A percentile compares a stretch with the other conserved stretches of the same genome.
Conservation (phyloP, 2,329 filamentous ascomycete species). For the Ophiostoma ips region DNA sequence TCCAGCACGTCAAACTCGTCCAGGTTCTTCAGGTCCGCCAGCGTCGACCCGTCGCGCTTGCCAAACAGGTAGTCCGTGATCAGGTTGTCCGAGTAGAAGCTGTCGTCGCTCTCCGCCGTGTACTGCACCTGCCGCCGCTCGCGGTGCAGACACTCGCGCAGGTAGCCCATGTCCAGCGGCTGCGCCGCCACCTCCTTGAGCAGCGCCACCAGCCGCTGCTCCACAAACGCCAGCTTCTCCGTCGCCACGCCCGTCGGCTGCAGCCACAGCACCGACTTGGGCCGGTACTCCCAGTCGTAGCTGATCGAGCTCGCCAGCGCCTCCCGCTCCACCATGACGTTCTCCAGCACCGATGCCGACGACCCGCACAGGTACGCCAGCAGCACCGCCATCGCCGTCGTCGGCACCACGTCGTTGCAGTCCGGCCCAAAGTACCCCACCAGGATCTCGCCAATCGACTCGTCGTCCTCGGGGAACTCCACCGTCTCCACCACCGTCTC, state of each 20-base stretch:
- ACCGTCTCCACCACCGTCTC: slow-evolving; percentile 64
- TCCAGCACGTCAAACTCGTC: slow-evolving; percentile 55
- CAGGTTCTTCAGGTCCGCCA: slow-evolving; percentile 44
- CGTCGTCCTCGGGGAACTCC: slow-evolving; percentile 92
- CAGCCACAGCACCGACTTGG: slow-evolving; percentile 73
- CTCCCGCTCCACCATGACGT: slow-evolving; percentile 82
- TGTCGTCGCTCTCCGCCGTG: slow-evolving; percentile 65
- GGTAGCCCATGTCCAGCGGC: slow-evolving; percentile 77
- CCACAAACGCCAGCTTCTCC: slow-evolving; percentile 67
- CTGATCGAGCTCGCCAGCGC: slow-evolving; percentile 78
- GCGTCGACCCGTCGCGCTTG: slow-evolving; percentile 64
- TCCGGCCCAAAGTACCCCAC: slow-evolving; percentile 79
- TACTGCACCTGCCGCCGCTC: slow-evolving; percentile 73
- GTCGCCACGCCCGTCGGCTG: slow-evolving; percentile 78
- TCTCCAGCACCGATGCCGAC: slow-evolving; percentile 83
- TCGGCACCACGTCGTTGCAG: slow-evolving; percentile 53
- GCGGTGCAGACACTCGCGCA: slow-evolving; percentile 73
- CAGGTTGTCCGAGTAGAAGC: slow-evolving; percentile 70
- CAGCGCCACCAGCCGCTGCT: slow-evolving; percentile 72
- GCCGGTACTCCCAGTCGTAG: slow-evolving; percentile 65
- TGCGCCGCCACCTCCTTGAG: slow-evolving; percentile 68
- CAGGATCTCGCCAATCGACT: slow-evolving; percentile 77
- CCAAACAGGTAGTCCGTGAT: slow-evolving; percentile 92
- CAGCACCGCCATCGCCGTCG: slow-evolving; percentile 64
- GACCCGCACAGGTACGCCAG: slow-evolving; percentile 84